Conservation (phyloP, 768 basidiomycete species). For the Russula vinacea region DNA sequence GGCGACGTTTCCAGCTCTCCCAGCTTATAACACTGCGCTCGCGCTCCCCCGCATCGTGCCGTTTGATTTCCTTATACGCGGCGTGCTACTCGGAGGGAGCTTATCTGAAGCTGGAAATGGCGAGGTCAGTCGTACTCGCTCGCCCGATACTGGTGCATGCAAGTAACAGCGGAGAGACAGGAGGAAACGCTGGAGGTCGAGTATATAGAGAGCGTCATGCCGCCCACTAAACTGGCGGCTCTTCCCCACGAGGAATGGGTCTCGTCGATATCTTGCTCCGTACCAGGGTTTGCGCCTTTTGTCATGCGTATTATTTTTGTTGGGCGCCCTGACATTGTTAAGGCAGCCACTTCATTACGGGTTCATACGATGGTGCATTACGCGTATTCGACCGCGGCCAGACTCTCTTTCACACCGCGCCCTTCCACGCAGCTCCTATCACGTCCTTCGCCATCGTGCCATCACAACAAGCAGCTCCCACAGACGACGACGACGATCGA, state of each 20-base stretch:
- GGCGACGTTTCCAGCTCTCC: slow-evolving; percentile 95
- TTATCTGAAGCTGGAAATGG: slow-evolving; percentile 77
- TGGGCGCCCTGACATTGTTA: slow-evolving; percentile 13
- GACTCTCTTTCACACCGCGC: slow-evolving; percentile 47
- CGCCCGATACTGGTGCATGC: not conserved
- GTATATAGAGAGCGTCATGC: slow-evolving; percentile 30
- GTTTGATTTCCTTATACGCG: slow-evolving; percentile 88
- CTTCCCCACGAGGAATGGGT: slow-evolving; percentile 94
- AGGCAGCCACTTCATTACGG: slow-evolving; percentile 65
- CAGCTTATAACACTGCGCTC: slow-evolving; percentile 92
- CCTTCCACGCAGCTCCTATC: slow-evolving; percentile 61
- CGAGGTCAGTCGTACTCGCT: slow-evolving; percentile 48
- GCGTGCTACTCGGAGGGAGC: slow-evolving; percentile 70
- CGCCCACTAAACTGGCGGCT: slow-evolving; percentile 48
- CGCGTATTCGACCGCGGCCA: slow-evolving; percentile 73
- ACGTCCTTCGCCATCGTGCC: slow-evolving; percentile 62
- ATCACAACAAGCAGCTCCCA: slow-evolving; percentile 28
- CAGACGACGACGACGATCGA: slow-evolving; percentile 32
- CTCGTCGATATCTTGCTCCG: slow-evolving; percentile 65
- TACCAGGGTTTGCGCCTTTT: slow-evolving; percentile 47
- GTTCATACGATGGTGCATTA: slow-evolving; percentile 76
- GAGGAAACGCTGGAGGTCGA: slow-evolving; percentile 62
- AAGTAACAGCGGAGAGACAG: slow-evolving; percentile 37
- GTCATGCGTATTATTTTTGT: not conserved
- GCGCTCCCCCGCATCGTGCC: slow-evolving; percentile 70